Evolutionary conservation across 495 filamentous ascomycete species (phyloP).

Genomic region (Tuber aestivum): DNA sequence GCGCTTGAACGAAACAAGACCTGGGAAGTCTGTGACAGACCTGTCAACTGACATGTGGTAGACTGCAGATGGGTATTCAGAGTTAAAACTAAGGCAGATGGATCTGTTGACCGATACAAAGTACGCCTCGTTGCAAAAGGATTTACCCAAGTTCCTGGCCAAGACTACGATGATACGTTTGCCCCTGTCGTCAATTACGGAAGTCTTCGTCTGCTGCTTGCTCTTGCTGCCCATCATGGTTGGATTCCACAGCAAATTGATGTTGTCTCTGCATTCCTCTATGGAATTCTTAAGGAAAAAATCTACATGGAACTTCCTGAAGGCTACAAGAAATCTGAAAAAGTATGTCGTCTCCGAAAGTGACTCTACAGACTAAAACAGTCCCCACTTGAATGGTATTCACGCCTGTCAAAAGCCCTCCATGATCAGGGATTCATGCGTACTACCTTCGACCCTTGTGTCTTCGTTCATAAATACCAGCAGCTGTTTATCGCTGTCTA

Average conservation of each 20-base stretch:
- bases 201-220: conserved; percentile 20
- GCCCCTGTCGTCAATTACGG: conserved; percentile 20
- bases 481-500: not conserved
- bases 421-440: not conserved
- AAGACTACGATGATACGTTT: conserved; percentile 41
- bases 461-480: not conserved
- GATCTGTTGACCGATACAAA: conserved; percentile 27
- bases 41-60: conserved; percentile 16
- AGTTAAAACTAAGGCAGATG: conserved; percentile 21
- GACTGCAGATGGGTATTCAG: conserved; percentile 36
- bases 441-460: conserved; percentile 16
- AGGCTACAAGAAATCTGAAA: conserved; percentile 12
- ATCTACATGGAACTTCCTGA: conserved; percentile 24
- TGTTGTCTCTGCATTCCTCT: conserved; percentile 21
- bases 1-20: not conserved
- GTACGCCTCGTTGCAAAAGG: conserved; percentile 38
- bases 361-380: conserved; percentile 34
- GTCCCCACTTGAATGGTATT: conserved; percentile 24
- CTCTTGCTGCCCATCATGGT: conserved; percentile 7
- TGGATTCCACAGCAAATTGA: conserved; percentile 22
- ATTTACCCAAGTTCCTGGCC: conserved; percentile 31
- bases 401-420: conserved; percentile 15
- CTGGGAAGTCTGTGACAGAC: not conserved
- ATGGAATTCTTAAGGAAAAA: conserved; percentile 18
- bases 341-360: not conserved